Conservation (phyloP, 2,329 filamentous ascomycete genomes). For the Chaetoscypha palmicola region DNA sequence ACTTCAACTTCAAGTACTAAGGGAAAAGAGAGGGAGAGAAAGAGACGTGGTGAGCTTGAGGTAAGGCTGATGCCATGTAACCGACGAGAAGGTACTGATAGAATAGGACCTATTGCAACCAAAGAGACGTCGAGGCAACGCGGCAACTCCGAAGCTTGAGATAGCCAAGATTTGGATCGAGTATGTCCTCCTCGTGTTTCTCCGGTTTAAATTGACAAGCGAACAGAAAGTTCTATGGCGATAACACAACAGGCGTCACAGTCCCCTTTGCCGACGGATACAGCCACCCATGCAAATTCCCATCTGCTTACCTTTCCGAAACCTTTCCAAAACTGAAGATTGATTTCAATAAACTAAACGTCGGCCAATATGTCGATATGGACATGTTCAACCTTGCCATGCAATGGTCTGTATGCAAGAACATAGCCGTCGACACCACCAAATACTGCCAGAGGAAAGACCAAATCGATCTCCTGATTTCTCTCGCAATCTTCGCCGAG, state of each 20-base stretch:
- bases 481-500: not conserved
- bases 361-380: not conserved
- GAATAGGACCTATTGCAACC: too few relatives aligned
- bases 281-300: not conserved
- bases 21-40: too few relatives aligned
- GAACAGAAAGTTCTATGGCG: not conserved
- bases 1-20: too few relatives aligned
- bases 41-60: too few relatives aligned
- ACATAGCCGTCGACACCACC: not conserved
- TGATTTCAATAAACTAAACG: not conserved
- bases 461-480: not conserved
- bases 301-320: not conserved
- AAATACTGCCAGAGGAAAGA: not conserved
- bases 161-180: not conserved
- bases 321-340: not conserved
- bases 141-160: not conserved
- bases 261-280: not conserved
- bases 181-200: too few relatives aligned
- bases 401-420: not conserved
- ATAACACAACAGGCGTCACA: not conserved
- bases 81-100: too few relatives aligned
- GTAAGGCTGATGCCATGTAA: too few relatives aligned
- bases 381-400: not conserved
- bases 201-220: too few relatives aligned
- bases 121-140: too few relatives aligned